Evolutionary conservation across 1,284 basidiomycete species (phyloP).

Genomic region (Inonotus hispidus): DNA sequence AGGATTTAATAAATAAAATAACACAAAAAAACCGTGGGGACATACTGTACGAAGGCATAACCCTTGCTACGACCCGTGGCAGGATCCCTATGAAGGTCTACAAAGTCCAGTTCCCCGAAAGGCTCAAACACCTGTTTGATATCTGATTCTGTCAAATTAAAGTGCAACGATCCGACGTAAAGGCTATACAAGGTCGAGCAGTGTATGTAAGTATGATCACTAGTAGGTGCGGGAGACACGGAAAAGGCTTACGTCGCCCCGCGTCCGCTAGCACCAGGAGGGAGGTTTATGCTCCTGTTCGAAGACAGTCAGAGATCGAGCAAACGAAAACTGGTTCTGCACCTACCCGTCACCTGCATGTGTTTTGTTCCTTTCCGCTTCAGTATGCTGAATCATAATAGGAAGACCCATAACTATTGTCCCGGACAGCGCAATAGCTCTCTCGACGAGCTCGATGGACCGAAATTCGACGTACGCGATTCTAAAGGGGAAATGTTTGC

Average conservation of each 20-base stretch:
- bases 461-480: constrained; percentile 98
- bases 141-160: constrained; percentile 93
- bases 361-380: constrained; percentile 91
- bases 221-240: constrained; percentile 10
- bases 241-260: constrained; percentile 55
- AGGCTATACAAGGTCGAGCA: constrained; percentile 48
- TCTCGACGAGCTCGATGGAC: constrained; percentile 83
- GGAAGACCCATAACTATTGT: constrained; percentile 97
- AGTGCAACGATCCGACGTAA: constrained; percentile 95
- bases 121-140: constrained; percentile 98
- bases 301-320: neutral
- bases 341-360: constrained; percentile 78
- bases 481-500: constrained; percentile 28
- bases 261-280: constrained; percentile 70
- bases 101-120: constrained; percentile 96
- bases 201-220: neutral
- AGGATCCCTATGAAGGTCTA: constrained; percentile 93
- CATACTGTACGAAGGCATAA: constrained; percentile 95
- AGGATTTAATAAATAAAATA: constrained; percentile 7
- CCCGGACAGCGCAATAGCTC: constrained; percentile 85
- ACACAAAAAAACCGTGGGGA: constrained; percentile 1
- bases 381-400: constrained; percentile 92
- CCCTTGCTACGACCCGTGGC: constrained; percentile 94
- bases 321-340: constrained; percentile 11
- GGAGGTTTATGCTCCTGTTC: constrained; percentile 67